phyloP scores from a whole-genome alignment of 2,329 filamentous ascomycete species.

The Fusarium papillatum region DNA sequence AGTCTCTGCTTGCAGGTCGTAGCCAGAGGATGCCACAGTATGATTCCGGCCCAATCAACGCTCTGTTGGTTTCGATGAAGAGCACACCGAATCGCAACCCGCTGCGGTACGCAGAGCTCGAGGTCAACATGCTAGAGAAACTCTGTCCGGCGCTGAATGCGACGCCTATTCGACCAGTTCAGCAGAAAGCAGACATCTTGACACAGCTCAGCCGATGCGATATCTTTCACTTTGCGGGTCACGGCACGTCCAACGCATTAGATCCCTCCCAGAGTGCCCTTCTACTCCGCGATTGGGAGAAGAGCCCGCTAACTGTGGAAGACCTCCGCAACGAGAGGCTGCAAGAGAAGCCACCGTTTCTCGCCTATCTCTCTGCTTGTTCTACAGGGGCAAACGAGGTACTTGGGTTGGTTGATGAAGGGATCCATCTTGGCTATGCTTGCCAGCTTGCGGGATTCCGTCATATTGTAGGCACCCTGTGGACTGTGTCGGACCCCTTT shows the following conservation, averaged over 20 bases:
- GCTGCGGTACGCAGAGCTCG: too few species aligned
- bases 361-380: background rate
- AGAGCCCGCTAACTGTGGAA: background rate
- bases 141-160: background rate
- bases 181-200: background rate
- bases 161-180: background rate
- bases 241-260: background rate
- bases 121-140: too few species aligned
- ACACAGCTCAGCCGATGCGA: background rate
- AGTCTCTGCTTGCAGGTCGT: background rate
- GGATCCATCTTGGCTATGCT: too few species aligned
- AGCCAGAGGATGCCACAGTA: too few species aligned
- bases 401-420: too few species aligned
- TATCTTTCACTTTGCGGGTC: background rate
- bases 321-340: background rate
- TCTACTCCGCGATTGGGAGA: background rate
- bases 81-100: too few species aligned
- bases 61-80: background rate
- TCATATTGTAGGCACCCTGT: too few species aligned
- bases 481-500: too few species aligned
- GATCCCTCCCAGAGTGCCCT: background rate
- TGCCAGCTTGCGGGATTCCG: too few species aligned
- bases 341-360: background rate
- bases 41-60: background rate
- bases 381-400: background rate